phyloP scores from a whole-genome alignment of 768 basidiomycete genomes.

The Suillus cothurnatus region DNA sequence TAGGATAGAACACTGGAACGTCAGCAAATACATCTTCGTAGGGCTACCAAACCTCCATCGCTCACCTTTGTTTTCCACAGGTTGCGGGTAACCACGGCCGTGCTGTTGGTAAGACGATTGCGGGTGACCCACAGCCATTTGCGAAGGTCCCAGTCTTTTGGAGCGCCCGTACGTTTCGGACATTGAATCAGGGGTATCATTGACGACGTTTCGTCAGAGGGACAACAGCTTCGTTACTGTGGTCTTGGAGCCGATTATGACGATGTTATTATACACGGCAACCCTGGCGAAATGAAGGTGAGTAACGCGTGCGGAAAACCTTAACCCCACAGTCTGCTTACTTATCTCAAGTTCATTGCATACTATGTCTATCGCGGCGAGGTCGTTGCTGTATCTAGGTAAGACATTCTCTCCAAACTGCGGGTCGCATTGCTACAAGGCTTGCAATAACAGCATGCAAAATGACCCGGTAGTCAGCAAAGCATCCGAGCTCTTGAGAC shows the following conservation, averaged over 20 bases:
- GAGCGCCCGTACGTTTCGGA: slow-evolving; percentile 71
- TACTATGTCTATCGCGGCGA: slow-evolving; percentile 71
- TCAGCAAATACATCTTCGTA: slow-evolving; percentile 29
- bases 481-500: slow-evolving; percentile 74
- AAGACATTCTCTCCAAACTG: slow-evolving; percentile 13
- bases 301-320: slow-evolving; percentile 8
- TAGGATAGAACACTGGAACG: slow-evolving; percentile 93
- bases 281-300: slow-evolving; percentile 78
- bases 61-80: slow-evolving; percentile 32
- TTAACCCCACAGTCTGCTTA: background rate
- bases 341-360: slow-evolving; percentile 62
- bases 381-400: slow-evolving; percentile 71
- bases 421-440: background rate
- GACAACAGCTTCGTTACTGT: slow-evolving; percentile 84
- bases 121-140: slow-evolving; percentile 64
- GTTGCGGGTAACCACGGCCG: slow-evolving; percentile 88
- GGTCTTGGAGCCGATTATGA: slow-evolving; percentile 74
- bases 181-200: background rate
- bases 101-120: slow-evolving; percentile 78
- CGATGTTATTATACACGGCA: slow-evolving; percentile 77
- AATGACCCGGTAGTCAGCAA: slow-evolving; percentile 80
- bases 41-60: background rate
- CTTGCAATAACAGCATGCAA: slow-evolving; percentile 58
- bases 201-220: slow-evolving; percentile 49
- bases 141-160: slow-evolving; percentile 86